Percentiles rank a stretch among this genome's conserved stretches.
phyloP scores from a whole-genome alignment of 202 grass and related monocot species.

The Alloteropsis angusta region DNA sequence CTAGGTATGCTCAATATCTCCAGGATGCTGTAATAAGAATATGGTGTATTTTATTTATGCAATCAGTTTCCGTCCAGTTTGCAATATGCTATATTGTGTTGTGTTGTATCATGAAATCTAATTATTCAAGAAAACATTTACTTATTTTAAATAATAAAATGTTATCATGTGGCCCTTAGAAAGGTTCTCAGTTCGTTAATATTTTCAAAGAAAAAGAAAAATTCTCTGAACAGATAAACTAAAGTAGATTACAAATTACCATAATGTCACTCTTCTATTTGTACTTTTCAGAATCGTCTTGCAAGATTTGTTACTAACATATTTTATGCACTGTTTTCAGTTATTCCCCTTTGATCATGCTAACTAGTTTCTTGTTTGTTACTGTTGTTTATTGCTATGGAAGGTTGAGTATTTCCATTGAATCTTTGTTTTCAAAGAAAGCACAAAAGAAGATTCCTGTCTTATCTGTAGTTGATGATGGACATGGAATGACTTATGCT shows the following conservation, averaged over 20 bases:
- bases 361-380: not conserved
- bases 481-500: slow-evolving; percentile 61
- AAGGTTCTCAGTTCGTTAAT: slow-evolving; percentile 1
- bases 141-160: not conserved
- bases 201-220: not conserved
- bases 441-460: slow-evolving; percentile 54
- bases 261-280: slow-evolving; percentile 10
- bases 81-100: not conserved
- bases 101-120: slow-evolving; percentile 1
- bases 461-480: slow-evolving; percentile 76
- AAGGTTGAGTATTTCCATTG: slow-evolving; percentile 71
- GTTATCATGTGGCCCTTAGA: slow-evolving; percentile 10
- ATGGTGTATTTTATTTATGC: not conserved
- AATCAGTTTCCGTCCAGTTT: not conserved
- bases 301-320: not conserved
- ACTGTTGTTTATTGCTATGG: slow-evolving; percentile 16
- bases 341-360: not conserved
- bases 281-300: slow-evolving; percentile 6
- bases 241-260: not conserved
- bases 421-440: slow-evolving; percentile 63
- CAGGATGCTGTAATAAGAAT: not conserved
- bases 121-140: not conserved
- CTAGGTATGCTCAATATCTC: slow-evolving; percentile 36
- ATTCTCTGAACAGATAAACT: not conserved
- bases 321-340: not conserved